Conservation (phyloP, 257 asterid species). For the Ligustrum vulgare region DNA sequence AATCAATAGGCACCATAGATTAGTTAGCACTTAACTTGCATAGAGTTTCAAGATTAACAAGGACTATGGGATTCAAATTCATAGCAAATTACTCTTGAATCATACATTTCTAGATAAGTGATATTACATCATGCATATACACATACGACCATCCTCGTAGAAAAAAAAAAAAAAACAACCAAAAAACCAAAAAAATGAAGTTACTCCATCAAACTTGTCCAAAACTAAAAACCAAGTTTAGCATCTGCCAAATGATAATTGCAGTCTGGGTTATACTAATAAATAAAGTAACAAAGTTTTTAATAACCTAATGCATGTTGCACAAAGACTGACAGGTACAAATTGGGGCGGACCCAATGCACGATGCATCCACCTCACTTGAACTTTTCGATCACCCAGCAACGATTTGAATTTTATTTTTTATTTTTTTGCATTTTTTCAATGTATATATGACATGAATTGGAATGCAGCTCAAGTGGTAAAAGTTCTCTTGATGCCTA, state of each 20-base stretch:
- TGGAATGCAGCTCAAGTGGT: no score
- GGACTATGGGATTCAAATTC: background rate
- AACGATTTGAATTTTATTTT: no score
- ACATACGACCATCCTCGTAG: background rate
- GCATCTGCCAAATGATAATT: background rate
- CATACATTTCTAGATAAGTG: background rate
- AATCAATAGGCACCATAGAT: slow-evolving; percentile 1
- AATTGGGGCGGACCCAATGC: no score
- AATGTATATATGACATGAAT: no score
- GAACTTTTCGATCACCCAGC: no score
- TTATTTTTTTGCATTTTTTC: no score
- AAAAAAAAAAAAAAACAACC: slow-evolving; percentile 1
- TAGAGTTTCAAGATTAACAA: background rate
- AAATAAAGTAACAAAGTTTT: background rate
- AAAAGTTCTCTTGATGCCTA: no score
- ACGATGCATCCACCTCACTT: no score
- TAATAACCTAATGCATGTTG: background rate
- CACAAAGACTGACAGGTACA: background rate
- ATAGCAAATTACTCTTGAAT: background rate
- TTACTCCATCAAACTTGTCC: no score
- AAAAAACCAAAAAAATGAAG: background rate
- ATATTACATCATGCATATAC: background rate
- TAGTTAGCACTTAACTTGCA: slow-evolving; percentile 6
- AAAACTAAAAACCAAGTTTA: background rate
- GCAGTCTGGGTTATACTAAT: background rate